These are phyloP conservation scores for Lumnitzera racemosa DNA, from an alignment of 345 rosid species.

Conservation along the genomic window DNA sequence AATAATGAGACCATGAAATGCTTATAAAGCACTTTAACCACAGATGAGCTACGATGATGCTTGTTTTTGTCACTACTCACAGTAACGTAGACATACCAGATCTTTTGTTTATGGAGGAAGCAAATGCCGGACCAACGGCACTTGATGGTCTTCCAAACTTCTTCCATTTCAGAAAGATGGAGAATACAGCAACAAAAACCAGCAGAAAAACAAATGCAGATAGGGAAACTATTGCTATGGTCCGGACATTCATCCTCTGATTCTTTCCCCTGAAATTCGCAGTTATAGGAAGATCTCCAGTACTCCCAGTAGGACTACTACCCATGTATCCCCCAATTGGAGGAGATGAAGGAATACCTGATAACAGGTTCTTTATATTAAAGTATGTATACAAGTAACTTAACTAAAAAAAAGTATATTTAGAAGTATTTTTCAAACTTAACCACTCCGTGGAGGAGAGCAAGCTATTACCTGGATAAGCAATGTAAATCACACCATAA, in stretches of 20 bases:
- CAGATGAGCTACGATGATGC: no score
- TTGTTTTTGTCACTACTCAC: no score
- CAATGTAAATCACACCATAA: constrained; percentile 65
- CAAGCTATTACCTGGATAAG: constrained; percentile 70
- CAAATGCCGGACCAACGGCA: constrained; percentile 74
- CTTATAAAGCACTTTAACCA: no score
- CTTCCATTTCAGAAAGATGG: constrained; percentile 66
- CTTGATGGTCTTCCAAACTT: constrained; percentile 72
- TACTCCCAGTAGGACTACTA: constrained; percentile 59
- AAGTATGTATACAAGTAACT: constrained; percentile 3
- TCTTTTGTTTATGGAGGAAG: constrained; percentile 72
- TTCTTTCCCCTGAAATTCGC: constrained; percentile 55
- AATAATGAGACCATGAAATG: no score
- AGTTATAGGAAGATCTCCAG: constrained; percentile 63
- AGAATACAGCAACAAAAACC: constrained; percentile 66
- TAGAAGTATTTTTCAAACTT: constrained; percentile 8
- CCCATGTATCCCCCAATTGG: constrained; percentile 47
- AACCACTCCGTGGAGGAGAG: neutral
- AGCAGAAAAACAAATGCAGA: constrained; percentile 73
- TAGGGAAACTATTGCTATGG: constrained; percentile 59
- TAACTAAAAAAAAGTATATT: constrained; percentile 4
- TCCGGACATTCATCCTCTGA: constrained; percentile 64
- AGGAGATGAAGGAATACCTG: constrained; percentile 86
- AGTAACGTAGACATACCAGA: constrained; percentile 39
- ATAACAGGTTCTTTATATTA: constrained; percentile 12